Evolutionary conservation across 1,139 yeast genomes (phyloP).

Genomic region (Lodderomyces theae): DNA sequence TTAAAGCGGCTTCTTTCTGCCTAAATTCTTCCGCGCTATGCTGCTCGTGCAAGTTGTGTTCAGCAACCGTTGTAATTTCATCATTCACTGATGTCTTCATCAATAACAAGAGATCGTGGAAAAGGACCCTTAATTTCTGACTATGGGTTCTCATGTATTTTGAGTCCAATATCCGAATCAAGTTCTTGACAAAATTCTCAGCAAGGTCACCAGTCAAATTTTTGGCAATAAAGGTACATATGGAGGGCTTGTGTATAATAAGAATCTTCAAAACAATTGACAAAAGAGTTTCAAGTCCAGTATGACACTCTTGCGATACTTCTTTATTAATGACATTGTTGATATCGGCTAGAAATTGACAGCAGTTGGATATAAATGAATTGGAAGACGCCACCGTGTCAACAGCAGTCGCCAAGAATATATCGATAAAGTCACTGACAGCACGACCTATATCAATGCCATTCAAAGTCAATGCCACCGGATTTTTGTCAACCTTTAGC

Average conservation of each 20-base stretch:
- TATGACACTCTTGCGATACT: background rate
- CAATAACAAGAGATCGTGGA: slow-evolving; percentile 62
- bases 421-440: slow-evolving; percentile 38
- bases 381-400: slow-evolving; percentile 22
- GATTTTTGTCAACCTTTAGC: background rate
- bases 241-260: slow-evolving; percentile 52
- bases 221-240: slow-evolving; percentile 31
- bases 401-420: slow-evolving; percentile 32
- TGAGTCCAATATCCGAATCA: slow-evolving; percentile 47
- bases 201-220: slow-evolving; percentile 28
- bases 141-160: slow-evolving; percentile 35
- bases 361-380: slow-evolving; percentile 19
- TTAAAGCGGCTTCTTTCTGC: background rate
- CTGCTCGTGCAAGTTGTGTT: background rate
- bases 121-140: slow-evolving; percentile 54
- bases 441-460: slow-evolving; percentile 21
- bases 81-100: slow-evolving; percentile 42
- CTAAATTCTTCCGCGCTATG: background rate
- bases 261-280: slow-evolving; percentile 54
- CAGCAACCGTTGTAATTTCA: slow-evolving; percentile 13
- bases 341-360: slow-evolving; percentile 20
- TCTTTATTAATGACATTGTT: slow-evolving; percentile 16
- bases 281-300: slow-evolving; percentile 19
- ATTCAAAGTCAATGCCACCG: background rate
- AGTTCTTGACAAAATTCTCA: slow-evolving; percentile 39